Base-by-base conservation (phyloP, 2,329 filamentous ascomycete genomes). In the Pseudopyrenochaeta lycopersici region DNA sequence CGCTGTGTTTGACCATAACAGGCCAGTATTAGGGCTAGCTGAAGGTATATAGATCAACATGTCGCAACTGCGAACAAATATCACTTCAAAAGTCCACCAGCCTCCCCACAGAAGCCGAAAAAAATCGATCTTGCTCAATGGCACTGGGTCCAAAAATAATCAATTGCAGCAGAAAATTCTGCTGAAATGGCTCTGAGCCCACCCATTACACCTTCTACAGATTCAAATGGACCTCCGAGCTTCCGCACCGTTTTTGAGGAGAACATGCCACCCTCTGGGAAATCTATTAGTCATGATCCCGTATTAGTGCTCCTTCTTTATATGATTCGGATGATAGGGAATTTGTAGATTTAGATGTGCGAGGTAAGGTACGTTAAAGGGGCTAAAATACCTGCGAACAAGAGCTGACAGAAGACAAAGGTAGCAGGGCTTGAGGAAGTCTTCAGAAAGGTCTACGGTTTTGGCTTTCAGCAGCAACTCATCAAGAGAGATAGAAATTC, bases 361-460 rank as follows among this genome's bases (percentile, higher is more conserved):
- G 36, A 3, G 41, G 33, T 39, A 50, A 49, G 42, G 51, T 54
- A 45, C 15, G 21, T 2, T 44, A 36, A 2, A n/a, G 9, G 15
- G 27, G n/a, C 29, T 12, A 12, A 29, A 1, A 14, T 15, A 0
- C 6, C 11, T 39, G 15, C 31, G 14, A 6, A 35, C 4, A 4
- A 23, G 12, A 17, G 29, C 41, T 44, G 41, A 44, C 27, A 32
- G n/a, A 2, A 6, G 29, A 30, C n/a, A 23, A 12, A 60, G 57
- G 46, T 60, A 3, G n/a, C 46, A 29, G 4, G 36, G 12, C 44
- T 60, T 17, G 45, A 40, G n/a, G 11, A 38, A 1, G 45, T 57
- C n/a, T 54, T 60, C 20, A 11, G 29, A 17, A 43, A 50, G 9
- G 44, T 49, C 7, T 56, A 62, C 33, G 46, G 44, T 11, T 58